A percentile compares a stretch with the other conserved stretches of the same genome.
Evolutionary conservation across 1,284 basidiomycete species (phyloP).

Genomic region (Boletus semigastroideus): DNA sequence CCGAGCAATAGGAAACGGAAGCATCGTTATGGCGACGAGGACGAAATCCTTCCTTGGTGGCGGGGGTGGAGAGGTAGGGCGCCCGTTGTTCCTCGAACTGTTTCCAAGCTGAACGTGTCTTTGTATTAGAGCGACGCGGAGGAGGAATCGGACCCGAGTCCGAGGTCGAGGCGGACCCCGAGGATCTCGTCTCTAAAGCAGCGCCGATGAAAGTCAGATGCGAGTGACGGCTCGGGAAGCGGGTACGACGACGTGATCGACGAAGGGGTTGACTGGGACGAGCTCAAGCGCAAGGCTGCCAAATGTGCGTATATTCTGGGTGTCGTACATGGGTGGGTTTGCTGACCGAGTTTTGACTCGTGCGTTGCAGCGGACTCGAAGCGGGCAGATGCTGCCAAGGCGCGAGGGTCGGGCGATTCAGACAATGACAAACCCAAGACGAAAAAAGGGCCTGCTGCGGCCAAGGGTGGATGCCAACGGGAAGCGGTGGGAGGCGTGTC

Average conservation of each 20-base stretch:
- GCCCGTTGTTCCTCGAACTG: constrained; percentile 5
- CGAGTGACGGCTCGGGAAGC: constrained; percentile 64
- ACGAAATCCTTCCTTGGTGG: constrained; percentile 92
- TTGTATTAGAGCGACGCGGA: constrained; percentile 62
- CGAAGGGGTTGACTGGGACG: constrained; percentile 93
- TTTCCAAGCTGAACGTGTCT: constrained; percentile 6
- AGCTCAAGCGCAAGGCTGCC: constrained; percentile 87
- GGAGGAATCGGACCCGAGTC: constrained; percentile 72
- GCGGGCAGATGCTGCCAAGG: constrained; percentile 47
- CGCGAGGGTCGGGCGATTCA: constrained; percentile 60
- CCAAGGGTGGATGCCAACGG: too few species aligned
- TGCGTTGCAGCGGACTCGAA: constrained; percentile 62
- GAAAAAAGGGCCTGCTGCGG: constrained; percentile 47
- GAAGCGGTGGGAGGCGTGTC: too few species aligned
- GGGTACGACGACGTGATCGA: constrained; percentile 70
- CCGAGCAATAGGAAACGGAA: constrained; percentile 98
- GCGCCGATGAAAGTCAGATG: constrained; percentile 64
- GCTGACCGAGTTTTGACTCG: constrained; percentile 3
- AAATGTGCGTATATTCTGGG: constrained; percentile 50
- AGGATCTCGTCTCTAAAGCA: constrained; percentile 50
- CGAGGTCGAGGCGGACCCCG: constrained; percentile 72
- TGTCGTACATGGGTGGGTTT: background rate
- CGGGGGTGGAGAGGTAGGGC: constrained; percentile 62
- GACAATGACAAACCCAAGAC: constrained; percentile 68
- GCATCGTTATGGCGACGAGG: constrained; percentile 97